A percentile compares a stretch with the other conserved stretches of the same genome.
Evolutionary conservation across 2,329 filamentous ascomycete genomes (phyloP).

Genomic region (Xenoacremonium recifei): DNA sequence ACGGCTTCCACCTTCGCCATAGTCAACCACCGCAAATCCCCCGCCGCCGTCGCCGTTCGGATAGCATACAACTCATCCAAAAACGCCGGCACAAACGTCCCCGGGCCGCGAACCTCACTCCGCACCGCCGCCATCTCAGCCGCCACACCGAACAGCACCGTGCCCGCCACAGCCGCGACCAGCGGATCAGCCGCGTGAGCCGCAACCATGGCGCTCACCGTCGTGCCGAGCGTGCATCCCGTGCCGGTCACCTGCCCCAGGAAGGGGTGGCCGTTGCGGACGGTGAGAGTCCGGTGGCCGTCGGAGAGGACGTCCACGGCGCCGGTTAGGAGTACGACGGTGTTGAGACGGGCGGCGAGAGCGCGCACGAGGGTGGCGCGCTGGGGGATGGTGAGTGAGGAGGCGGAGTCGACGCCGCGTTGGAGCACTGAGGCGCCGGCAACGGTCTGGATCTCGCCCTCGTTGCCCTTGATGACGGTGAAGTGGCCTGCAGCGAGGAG

Average conservation of each 20-base stretch:
- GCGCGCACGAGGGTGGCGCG: slow-evolving; percentile 62
- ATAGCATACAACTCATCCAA: slow-evolving; percentile 66
- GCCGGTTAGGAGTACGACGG: slow-evolving; percentile 83
- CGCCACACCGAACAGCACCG: slow-evolving; percentile 74
- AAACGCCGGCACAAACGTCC: slow-evolving; percentile 82
- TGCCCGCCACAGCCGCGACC: slow-evolving; percentile 68
- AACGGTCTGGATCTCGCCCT: slow-evolving; percentile 78
- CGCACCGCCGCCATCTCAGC: slow-evolving; percentile 68
- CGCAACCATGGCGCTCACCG: slow-evolving; percentile 73
- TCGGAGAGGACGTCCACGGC: slow-evolving; percentile 75
- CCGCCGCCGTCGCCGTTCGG: slow-evolving; percentile 46
- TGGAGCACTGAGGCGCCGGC: slow-evolving; percentile 58
- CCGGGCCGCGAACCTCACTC: slow-evolving; percentile 70
- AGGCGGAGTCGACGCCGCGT: slow-evolving; percentile 79
- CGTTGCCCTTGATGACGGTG: slow-evolving; percentile 91
- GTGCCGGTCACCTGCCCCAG: slow-evolving; percentile 73
- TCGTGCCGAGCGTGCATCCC: slow-evolving; percentile 83
- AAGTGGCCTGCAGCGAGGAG: slow-evolving; percentile 76
- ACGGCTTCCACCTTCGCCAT: slow-evolving; percentile 48
- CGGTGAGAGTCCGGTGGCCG: slow-evolving; percentile 62
- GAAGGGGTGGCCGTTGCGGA: slow-evolving; percentile 74
- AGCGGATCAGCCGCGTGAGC: slow-evolving; percentile 63
- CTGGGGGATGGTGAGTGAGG: slow-evolving; percentile 47
- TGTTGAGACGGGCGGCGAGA: slow-evolving; percentile 66
- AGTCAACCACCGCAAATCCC: slow-evolving; percentile 51